phyloP scores from a whole-genome alignment of 495 filamentous ascomycete species.

The Lepraria neglecta region DNA sequence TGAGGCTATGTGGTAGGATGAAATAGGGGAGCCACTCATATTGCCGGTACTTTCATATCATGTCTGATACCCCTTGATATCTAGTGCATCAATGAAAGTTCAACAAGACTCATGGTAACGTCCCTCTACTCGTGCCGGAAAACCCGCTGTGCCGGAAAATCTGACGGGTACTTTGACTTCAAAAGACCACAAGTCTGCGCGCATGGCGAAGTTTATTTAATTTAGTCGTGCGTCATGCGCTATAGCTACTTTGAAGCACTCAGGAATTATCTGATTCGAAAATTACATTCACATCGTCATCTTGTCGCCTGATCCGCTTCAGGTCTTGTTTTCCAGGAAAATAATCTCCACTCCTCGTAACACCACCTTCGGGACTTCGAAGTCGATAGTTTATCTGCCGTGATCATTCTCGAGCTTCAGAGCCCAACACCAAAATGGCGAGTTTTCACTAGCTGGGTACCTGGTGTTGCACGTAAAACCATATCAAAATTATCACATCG shows the following conservation, averaged over 20 bases:
- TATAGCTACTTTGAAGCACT: slow-evolving; percentile 34
- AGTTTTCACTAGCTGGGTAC: slow-evolving; percentile 1
- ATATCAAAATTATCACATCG: background rate
- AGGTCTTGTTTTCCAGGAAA: slow-evolving; percentile 4
- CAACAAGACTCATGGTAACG: too few species aligned
- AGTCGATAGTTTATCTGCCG: background rate
- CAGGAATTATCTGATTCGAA: slow-evolving; percentile 17
- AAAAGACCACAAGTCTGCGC: background rate
- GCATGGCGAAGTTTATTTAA: background rate
- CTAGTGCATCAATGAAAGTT: background rate
- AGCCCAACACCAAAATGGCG: background rate
- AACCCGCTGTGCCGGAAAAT: too few species aligned
- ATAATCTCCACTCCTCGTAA: slow-evolving; percentile 1
- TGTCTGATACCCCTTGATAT: slow-evolving; percentile 6
- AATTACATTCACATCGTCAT: slow-evolving; percentile 10
- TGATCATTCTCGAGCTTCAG: slow-evolving; percentile 9
- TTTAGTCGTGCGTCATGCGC: slow-evolving; percentile 7
- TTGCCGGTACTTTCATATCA: background rate
- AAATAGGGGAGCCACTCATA: background rate
- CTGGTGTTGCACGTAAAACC: slow-evolving; percentile 1
- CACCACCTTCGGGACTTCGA: too few species aligned
- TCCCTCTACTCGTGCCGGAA: too few species aligned
- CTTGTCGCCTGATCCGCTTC: slow-evolving; percentile 3
- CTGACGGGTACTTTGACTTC: too few species aligned
- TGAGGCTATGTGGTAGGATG: background rate